Percentiles rank a stretch among this genome's conserved stretches.
Conservation (phyloP, 108 stramenopile species). For the Discostella stelligeroides region DNA sequence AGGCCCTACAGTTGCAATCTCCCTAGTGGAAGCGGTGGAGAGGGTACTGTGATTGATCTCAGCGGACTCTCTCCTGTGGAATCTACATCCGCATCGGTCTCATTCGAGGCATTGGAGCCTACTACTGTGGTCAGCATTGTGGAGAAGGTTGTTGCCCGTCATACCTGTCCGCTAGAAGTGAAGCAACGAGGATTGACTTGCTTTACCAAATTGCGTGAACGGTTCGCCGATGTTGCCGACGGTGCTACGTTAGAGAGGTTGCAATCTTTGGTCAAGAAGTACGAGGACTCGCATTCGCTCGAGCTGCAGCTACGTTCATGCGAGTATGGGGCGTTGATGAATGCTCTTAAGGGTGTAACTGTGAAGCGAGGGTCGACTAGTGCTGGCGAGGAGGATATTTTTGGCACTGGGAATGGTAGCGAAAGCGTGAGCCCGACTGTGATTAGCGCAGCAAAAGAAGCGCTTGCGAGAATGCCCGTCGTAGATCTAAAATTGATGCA, state of each 20-base stretch:
- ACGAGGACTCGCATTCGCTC: conserved; percentile 78
- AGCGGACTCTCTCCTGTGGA: not conserved
- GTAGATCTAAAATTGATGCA: conserved; percentile 87
- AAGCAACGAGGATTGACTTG: conserved; percentile 87
- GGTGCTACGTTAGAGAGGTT: conserved; percentile 59
- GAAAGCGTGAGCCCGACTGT: conserved; percentile 3
- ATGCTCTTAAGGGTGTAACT: conserved; percentile 62
- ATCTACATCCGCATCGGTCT: conserved; percentile 49
- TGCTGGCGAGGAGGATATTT: not conserved
- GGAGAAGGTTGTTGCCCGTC: conserved; percentile 68
- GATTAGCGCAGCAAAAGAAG: conserved; percentile 60
- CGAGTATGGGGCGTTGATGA: conserved; percentile 90
- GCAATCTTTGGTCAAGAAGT: conserved; percentile 65
- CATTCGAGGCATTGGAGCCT: conserved; percentile 71
- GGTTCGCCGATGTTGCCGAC: conserved; percentile 76
- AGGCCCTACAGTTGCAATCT: conserved; percentile 76
- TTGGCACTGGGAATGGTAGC: not conserved
- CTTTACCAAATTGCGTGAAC: conserved; percentile 88
- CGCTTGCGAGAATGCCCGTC: conserved; percentile 93
- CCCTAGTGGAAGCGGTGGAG: conserved; percentile 13
- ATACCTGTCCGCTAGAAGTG: conserved; percentile 71
- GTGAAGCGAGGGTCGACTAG: conserved; percentile 22
- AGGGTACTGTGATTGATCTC: conserved; percentile 5
- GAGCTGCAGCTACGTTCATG: conserved; percentile 95
- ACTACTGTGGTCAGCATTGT: conserved; percentile 66